Evolutionary conservation across 2,329 filamentous ascomycete genomes (phyloP).

Genomic region (Coccinonectria pachysandricola): DNA sequence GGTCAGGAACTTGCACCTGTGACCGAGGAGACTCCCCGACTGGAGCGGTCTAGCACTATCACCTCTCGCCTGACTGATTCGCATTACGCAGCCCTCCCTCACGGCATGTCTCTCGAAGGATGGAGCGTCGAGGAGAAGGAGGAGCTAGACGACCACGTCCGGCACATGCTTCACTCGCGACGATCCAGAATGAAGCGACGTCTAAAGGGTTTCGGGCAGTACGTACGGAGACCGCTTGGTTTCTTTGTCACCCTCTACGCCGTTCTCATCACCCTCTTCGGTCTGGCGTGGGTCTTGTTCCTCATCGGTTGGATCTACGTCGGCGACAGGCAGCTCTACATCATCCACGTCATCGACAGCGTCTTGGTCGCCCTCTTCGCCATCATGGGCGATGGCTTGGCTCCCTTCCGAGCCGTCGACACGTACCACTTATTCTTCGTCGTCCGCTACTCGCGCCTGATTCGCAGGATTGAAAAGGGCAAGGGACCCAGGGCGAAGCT

Average conservation of each 20-base stretch:
- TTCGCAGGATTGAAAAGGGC: conserved; percentile 37
- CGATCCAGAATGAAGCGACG: conserved; percentile 69
- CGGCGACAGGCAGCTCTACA: conserved; percentile 58
- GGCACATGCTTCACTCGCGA: conserved; percentile 78
- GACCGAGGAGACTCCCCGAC: conserved; percentile 12
- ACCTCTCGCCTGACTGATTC: conserved; percentile 58
- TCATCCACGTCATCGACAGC: conserved; percentile 61
- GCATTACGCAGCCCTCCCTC: conserved; percentile 70
- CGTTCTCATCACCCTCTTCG: conserved; percentile 72
- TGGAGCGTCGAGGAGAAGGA: conserved; percentile 67
- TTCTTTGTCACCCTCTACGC: conserved; percentile 80
- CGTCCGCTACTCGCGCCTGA: conserved; percentile 47
- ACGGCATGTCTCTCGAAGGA: conserved; percentile 59
- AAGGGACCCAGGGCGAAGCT: conserved; percentile 23
- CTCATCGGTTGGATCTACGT: conserved; percentile 85
- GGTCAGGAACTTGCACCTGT: conserved; percentile 1
- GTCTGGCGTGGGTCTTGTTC: conserved; percentile 83
- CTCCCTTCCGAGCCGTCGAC: conserved; percentile 67
- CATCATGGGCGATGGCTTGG: conserved; percentile 59
- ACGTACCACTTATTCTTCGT: conserved; percentile 85
- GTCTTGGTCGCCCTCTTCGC: conserved; percentile 61
- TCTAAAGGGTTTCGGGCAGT: conserved; percentile 73
- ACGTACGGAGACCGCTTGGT: conserved; percentile 64
- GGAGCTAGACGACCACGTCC: conserved; percentile 74
- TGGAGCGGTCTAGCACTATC: conserved; percentile 45